phyloP scores from a whole-genome alignment of 306 rosid genomes.

The Lagenaria siceraria region DNA sequence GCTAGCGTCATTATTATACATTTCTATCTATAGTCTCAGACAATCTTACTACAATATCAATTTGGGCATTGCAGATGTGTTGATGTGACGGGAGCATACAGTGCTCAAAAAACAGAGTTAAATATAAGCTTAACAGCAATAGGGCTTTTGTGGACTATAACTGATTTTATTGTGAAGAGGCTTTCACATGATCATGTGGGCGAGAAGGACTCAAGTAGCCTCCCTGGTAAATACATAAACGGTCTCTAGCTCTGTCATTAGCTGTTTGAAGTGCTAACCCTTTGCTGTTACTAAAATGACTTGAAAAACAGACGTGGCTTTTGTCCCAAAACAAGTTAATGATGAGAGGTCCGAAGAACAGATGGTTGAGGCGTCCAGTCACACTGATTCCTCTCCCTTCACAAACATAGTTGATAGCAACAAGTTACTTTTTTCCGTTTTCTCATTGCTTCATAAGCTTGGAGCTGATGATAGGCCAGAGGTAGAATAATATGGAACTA shows the following conservation, averaged over 20 bases:
- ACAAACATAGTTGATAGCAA: constrained; percentile 40
- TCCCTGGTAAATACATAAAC: neutral
- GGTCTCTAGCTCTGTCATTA: neutral
- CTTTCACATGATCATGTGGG: constrained; percentile 34
- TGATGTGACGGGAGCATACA: constrained; percentile 90
- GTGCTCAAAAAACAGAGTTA: constrained; percentile 92
- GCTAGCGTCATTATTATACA: neutral
- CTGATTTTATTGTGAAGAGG: constrained; percentile 90
- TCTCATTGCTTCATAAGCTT: constrained; percentile 81
- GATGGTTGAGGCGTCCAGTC: constrained; percentile 17
- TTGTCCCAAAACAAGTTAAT: constrained; percentile 28
- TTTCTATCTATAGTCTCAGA: neutral
- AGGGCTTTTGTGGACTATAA: constrained; percentile 90
- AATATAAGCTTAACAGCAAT: constrained; percentile 91
- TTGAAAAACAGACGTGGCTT: constrained; percentile 24
- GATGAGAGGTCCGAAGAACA: constrained; percentile 28
- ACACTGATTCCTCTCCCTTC: constrained; percentile 27
- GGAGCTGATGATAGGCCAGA: constrained; percentile 99
- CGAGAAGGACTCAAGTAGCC: constrained; percentile 50
- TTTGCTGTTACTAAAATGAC: constrained; percentile 12
- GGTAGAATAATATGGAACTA: constrained; percentile 26
- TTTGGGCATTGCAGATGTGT: constrained; percentile 58
- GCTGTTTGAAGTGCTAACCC: neutral
- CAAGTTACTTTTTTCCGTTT: constrained; percentile 65
- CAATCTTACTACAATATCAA: constrained; percentile 11